Evolutionary conservation across 208 protist species (phyloP), one percentile per base, ranked within the genome.

Genomic region (Endotrypanum monterogeii): DNA sequence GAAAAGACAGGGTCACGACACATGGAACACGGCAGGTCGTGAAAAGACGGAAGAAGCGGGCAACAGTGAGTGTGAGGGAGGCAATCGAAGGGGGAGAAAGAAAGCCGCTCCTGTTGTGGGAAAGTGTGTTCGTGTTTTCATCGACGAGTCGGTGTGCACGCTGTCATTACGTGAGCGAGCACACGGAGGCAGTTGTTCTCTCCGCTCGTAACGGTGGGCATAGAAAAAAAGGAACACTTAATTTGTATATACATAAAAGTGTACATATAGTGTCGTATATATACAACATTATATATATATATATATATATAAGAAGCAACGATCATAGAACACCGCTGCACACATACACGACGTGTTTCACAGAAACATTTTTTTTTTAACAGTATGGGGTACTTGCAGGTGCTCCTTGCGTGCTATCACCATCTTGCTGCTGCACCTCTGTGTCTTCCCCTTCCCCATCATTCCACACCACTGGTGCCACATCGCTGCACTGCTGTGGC

Each of bases 341-440:
- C 20, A 25, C 20, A 35, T 35, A 30, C 35, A 28, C 35, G 58
- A 28, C 32, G 5, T 41, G 8, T 25, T 41, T 44, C 18, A 6
- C 46, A 46, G 41, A 46, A n/a, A 16, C 3, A 9, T 32, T 14
- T n/a, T n/a, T n/a, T n/a, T 48, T 5, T 48, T 14, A 5, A n/a
- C 62, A 50, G 28, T 50, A 80, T 80, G 67, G 69, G 63, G 32
- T 69, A 62, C 48, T 41, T 83, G 30, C 79, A 80, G 56, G 46
- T 74, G 20, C n/a, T 70, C 14, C n/a, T 80, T 37, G 37, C 56
- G 54, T 68, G 25, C 25, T 60, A 72, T 52, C 52, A 39, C 51
- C 68, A 74, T 18, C 68, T 73, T 35, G 35, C 51, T 62, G 52
- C 51, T 55, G 67, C 51, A 51, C 37, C 67, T 46, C 28, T 35